Evolutionary conservation across 2,329 filamentous ascomycete genomes (phyloP), one percentile per base, ranked within the genome.

Genomic region (Zelopaecilomyces penicillatus): DNA sequence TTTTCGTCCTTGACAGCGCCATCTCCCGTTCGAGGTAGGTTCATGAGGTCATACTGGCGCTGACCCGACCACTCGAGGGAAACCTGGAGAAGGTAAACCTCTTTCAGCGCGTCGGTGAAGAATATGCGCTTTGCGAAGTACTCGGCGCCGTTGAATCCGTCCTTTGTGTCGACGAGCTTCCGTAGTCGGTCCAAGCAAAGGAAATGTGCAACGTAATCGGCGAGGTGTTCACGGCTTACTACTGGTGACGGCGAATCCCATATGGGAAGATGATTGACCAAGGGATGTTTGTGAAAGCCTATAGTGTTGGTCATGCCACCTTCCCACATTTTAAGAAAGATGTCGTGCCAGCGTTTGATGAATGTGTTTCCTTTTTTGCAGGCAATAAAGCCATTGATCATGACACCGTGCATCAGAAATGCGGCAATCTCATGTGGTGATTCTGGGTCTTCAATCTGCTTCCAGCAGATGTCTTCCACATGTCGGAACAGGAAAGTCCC

Each of bases 391-490:
- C 66, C 64, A 42, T 73, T 74, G 28, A 65, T 51, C 3, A 48
- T 41, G 10, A 41, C 11, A 28, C 47, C 43, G 34, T 34, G 32
- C 31, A 47, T 30, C 12, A 9, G 37, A 5, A 50, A 41, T 0
- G 44, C 44, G 3, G 40, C 38, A 7, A 53, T 38, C 46, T 68
- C 60, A 35, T 63, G 67, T 0, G 64, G 60, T 0, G 57, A 60
- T 1, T 48, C 43, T 0, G 65, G 59, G n/a, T 67, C 62, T 6
- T 60, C 54, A 37, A 73, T 57, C 6, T 56, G 47, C 6, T 64
- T 54, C 68, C 69, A 71, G 56, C 66, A 71, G 1, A 71, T 61
- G 2, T 59, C 55, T 9, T 72, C 67, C 0, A 72, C 48, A 31
- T 64, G 55, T 1, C 63, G 60, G 39, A 71, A 62, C 0, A 72